These are phyloP conservation scores for Spatholobus suberectus DNA, from an alignment of 306 rosid genomes.

Conservation along the genomic window DNA sequence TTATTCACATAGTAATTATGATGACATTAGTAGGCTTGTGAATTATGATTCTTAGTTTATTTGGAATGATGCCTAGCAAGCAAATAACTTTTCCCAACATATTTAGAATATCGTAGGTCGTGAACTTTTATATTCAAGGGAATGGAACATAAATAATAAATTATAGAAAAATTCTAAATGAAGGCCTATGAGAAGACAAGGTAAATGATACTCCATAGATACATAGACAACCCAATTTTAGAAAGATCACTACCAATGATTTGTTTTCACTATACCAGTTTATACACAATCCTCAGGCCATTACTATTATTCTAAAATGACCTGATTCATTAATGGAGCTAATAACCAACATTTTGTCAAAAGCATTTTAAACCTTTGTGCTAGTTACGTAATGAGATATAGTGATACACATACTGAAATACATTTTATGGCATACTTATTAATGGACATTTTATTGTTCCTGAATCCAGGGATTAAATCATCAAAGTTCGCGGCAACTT, in stretches of 20 bases:
- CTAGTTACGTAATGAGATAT: neutral
- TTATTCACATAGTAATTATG: neutral
- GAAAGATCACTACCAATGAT: constrained; percentile 11
- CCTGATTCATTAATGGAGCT: neutral
- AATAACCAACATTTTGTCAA: neutral
- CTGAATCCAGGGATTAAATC: constrained; percentile 85
- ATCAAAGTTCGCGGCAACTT: constrained; percentile 58
- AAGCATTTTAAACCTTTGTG: neutral
- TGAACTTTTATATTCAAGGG: constrained; percentile 8
- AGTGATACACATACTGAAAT: neutral
- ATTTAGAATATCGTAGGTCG: neutral
- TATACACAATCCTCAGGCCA: neutral
- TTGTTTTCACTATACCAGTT: neutral
- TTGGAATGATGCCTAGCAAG: neutral
- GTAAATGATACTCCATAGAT: constrained; percentile 5
- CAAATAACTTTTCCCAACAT: neutral
- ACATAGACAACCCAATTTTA: neutral
- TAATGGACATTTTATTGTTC: constrained; percentile 52
- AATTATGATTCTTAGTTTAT: constrained; percentile 5
- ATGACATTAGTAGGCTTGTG: neutral
- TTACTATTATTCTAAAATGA: constrained; percentile 12
- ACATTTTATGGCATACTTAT: constrained; percentile 57
- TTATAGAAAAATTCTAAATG: neutral
- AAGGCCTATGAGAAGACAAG: neutral
- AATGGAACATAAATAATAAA: neutral